Evolutionary conservation across 257 asterid genomes (phyloP), one percentile per base, ranked within the genome.

Genomic region (Catharanthus roseus): DNA sequence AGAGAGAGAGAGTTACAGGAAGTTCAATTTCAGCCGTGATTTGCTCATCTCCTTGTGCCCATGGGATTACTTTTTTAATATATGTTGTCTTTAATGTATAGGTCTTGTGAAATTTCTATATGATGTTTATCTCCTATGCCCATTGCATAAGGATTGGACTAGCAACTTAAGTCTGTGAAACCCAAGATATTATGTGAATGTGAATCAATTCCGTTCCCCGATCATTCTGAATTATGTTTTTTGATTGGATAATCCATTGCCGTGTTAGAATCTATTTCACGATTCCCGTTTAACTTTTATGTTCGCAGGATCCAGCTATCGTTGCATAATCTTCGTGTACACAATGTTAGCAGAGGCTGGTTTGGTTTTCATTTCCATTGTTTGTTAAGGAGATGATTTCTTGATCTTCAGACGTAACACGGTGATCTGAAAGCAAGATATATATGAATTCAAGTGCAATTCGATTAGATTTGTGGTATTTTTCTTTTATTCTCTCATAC

Each of bases 221-320:
- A 34, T 62, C 15, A 38, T 38, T 18, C 28, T 19, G 47, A 9
- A 34, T 34, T 18, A 18, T 33, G n/a, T 29, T 15, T n/a, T 57
- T 16, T 16, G 21, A 28, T 58, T 29, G 29, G 65, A 4, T 57
- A 28, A 28, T 29, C 39, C 29, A 39, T 58, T 2, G 26, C 5
- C 10, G 11, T 58, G 26, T 39, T 33, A 62, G 7, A 62, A 5
- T 13, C 38, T 50, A 45, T 33, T 51, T 56, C 34, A 56, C 21
- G 12, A 36, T 47, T 33, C 21, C 11, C 41, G 55, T 69, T 61
- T 28, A 11, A 34, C 63, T 55, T 77, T 53, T 51, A 13, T 51
- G 70, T 67, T 71, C 68, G 71, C 79, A 81, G 82, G 85, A 81
- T 62, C 82, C 85, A 24, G 26, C 82, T 28, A 77, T 81, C 60